These are phyloP conservation scores for Kodamaea kaohsiungensis DNA, from an alignment of 805 yeast genomes.

Conservation along the genomic window DNA sequence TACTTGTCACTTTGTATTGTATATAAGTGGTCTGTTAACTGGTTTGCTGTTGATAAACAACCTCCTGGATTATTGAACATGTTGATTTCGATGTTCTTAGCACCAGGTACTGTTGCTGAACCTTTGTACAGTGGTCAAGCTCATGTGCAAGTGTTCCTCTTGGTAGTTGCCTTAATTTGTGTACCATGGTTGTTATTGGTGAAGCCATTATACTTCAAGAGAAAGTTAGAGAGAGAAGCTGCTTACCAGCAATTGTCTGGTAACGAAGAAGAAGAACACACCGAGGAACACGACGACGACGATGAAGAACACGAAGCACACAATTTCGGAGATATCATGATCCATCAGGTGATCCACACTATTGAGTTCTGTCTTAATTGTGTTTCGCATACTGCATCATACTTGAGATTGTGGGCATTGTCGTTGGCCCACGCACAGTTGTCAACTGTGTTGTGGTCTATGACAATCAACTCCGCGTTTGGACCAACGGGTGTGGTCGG, in stretches of 20 bases:
- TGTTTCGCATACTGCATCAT: conserved; percentile 80
- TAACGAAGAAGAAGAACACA: conserved; percentile 14
- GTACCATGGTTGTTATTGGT: conserved; percentile 72
- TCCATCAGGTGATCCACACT: conserved; percentile 79
- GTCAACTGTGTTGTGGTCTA: conserved; percentile 71
- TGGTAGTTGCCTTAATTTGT: conserved; percentile 62
- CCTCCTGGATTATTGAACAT: conserved; percentile 76
- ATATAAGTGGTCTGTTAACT: conserved; percentile 74
- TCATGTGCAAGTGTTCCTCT: conserved; percentile 55
- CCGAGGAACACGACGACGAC: conserved; percentile 36
- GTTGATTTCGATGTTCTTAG: conserved; percentile 73
- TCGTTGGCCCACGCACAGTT: conserved; percentile 81
- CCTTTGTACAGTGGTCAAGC: conserved; percentile 67
- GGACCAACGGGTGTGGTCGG: conserved; percentile 56
- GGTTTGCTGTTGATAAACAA: conserved; percentile 60
- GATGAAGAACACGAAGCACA: conserved; percentile 37
- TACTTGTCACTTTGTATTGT: conserved; percentile 65
- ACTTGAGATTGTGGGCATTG: conserved; percentile 75
- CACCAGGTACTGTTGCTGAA: conserved; percentile 71
- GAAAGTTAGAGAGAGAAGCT: conserved; percentile 34
- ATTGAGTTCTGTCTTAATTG: conserved; percentile 79
- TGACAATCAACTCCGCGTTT: conserved; percentile 69
- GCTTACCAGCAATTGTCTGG: conserved; percentile 21
- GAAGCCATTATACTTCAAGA: conserved; percentile 57
- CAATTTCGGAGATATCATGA: conserved; percentile 65